Base-by-base conservation (phyloP, 2,329 filamentous ascomycete genomes). In the Thyridium curvatum region DNA sequence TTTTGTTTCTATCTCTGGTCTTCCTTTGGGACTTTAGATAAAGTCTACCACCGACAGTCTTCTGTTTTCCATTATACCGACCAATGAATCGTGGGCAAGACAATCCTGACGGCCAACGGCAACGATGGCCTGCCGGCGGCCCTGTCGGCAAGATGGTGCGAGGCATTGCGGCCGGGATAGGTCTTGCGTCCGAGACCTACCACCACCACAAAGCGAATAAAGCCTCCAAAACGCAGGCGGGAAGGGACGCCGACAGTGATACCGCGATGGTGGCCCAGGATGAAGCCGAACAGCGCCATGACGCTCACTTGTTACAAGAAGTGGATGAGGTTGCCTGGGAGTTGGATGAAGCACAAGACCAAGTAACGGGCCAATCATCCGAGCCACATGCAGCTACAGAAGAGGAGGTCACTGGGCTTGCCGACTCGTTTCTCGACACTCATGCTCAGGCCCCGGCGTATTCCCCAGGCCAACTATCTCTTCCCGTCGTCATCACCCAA, bases 401-500 rank as follows among this genome's bases (percentile, higher is more conserved):
- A 8, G 30, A 32, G 12, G 30, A 32, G 30, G 13, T 32, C 30
- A 13, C 30, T 8, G 13, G 16, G 30, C 30, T 32, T 8, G 30
- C 30, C 7, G 7, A 13, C 16, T 13, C n/a, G 13, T 32, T 32
- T 15, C 8, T 32, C 30, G 30, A 13, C 13, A 6, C 13, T 13
- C 30, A 32, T 15, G 13, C 30, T 13, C 30, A 32, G 30, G 13
- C 13, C 12, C 13, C 13, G n/a, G 14, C 13, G 10, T 17, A 6
- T 9, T 15, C 32, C 13, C 15, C 32, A 6, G 5, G 6, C 14
- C 12, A 17, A 18, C 49, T 70, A 3, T 55, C 61, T n/a, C 58
- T 60, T 35, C 70, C 71, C 0, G 67, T 77, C 16, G 64, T 77
- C 16, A 51, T 77, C 4, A 69, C 71, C 0, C 74, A 77, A 41